Evolutionary conservation across 805 yeast species (phyloP), one percentile per base, ranked within the genome.

Genomic region (Hanseniaspora singularis): DNA sequence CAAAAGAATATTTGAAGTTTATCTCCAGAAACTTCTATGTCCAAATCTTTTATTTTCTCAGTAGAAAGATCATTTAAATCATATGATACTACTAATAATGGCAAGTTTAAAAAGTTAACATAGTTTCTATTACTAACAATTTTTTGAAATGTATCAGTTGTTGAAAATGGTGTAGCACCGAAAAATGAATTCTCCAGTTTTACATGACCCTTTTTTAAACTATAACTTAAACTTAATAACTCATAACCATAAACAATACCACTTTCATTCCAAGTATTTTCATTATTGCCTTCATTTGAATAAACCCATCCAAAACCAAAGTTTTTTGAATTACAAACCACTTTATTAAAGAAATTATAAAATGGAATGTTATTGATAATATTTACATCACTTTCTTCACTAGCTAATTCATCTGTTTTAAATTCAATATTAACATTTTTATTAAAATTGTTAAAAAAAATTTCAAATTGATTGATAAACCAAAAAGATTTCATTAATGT

Each of bases 221-320:
- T 79, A 19, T 79, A 71, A 0, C 77, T 73, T 1, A 85, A 76
- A 51, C 78, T 81, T 18, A 85, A 73, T 15, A 78, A 65, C 52
- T 83, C 85, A 47, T 81, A 84, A 0, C 96, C 96, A 26, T 77
- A 51, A 32, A 82, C 77, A n/a, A 85, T 56, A 10, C 96, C 96
- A 0, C 86, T 86, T 19, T 68, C 69, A 1, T 56, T 51, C 1
- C 59, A 57, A 4, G 59, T 60, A 6, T 56, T 55, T 16, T 44
- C 48, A 31, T 44, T 44, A 11, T 34, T 30, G 3, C 27, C 36
- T 24, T 38, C 33, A 15, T 38, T 38, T 14, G 56, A 58, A n/a
- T 81, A 81, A 3, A 81, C 58, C 87, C 95, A 85, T 0, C 95
- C 94, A 28, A 81, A 50, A 51, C 94, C 81, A 50, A 82, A 67